These are phyloP conservation scores for Auricularia heimuer DNA, from an alignment of 768 basidiomycete genomes.

Conservation along the genomic window DNA sequence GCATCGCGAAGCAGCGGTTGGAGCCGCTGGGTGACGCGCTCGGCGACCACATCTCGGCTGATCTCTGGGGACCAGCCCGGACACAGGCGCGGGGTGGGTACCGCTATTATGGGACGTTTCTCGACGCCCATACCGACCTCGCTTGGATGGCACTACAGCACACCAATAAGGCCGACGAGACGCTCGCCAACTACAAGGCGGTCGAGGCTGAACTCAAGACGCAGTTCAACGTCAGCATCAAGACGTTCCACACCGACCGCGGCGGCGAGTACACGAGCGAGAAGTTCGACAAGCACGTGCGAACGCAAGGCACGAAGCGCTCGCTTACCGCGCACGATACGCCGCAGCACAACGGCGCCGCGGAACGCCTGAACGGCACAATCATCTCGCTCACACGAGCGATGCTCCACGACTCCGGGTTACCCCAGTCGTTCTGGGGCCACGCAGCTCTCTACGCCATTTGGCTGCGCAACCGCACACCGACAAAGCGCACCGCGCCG, in stretches of 20 bases:
- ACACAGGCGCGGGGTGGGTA: no score
- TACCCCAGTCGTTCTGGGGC: constrained; percentile 11
- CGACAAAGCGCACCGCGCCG: constrained; percentile 8
- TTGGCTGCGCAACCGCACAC: constrained; percentile 10
- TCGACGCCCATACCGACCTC: no score
- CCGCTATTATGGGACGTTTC: no score
- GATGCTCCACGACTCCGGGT: constrained; percentile 9
- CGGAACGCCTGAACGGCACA: constrained; percentile 11
- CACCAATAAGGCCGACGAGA: no score
- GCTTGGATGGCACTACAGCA: no score
- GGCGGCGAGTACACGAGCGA: background rate
- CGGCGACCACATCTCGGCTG: no score
- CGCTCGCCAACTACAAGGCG: no score
- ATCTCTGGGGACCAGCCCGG: no score
- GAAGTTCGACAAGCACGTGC: background rate
- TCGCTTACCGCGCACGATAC: no score
- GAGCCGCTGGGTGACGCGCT: no score
- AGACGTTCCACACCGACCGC: constrained; percentile 1
- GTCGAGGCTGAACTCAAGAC: no score
- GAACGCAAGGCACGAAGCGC: background rate
- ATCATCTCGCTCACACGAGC: constrained; percentile 12
- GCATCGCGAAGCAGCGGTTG: no score
- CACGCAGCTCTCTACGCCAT: constrained; percentile 8
- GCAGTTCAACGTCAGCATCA: constrained; percentile 18
- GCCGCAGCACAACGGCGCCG: constrained; percentile 7